Percentiles rank a stretch among this genome's conserved stretches.
Evolutionary conservation across 345 rosid genomes (phyloP).

Genomic region (Capsella bursapastoris): DNA sequence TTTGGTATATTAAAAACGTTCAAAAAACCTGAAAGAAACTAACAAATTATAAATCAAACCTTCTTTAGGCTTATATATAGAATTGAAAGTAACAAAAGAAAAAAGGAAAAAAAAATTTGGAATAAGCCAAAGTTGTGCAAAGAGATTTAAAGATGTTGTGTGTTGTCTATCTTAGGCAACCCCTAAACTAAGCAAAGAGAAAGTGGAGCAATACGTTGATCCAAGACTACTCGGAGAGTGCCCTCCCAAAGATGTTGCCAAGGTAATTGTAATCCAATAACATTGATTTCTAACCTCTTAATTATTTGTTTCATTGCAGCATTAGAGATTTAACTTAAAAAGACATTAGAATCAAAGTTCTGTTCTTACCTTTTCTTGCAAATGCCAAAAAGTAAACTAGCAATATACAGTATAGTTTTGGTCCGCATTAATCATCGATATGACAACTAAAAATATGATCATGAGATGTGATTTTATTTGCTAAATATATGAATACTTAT

Average conservation of each 20-base stretch:
- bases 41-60: too few species aligned
- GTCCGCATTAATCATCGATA: not conserved
- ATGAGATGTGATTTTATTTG: not conserved
- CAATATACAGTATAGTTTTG: not conserved
- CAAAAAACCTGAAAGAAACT: too few species aligned
- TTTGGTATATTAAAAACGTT: too few species aligned
- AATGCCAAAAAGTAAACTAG: too few species aligned
- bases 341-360: not conserved
- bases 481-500: not conserved
- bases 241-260: conserved; percentile 75
- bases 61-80: too few species aligned
- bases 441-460: too few species aligned
- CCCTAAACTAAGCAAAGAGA: conserved; percentile 73
- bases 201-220: conserved; percentile 74
- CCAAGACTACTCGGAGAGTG: conserved; percentile 61
- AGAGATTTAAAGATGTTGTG: too few species aligned
- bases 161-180: conserved; percentile 52
- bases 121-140: too few species aligned
- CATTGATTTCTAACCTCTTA: not conserved
- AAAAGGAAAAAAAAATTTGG: too few species aligned
- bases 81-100: too few species aligned
- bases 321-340: not conserved
- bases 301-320: conserved; percentile 2
- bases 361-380: too few species aligned
- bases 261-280: conserved; percentile 46